phyloP scores from a whole-genome alignment of 306 rosid species.

The apple (Malus domestica) region DNA sequence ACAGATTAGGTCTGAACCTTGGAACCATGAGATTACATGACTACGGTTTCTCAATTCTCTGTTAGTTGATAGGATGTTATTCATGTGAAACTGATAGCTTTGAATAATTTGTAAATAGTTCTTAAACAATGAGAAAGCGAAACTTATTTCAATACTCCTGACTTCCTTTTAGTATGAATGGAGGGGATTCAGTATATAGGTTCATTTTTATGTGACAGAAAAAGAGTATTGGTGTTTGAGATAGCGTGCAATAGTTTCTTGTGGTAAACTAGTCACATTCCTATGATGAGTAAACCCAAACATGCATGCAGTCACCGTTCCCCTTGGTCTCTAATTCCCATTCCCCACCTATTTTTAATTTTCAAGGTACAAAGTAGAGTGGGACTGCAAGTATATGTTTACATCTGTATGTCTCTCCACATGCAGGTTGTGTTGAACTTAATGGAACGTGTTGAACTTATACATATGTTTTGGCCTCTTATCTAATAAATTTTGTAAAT shows the following conservation, averaged over 20 bases:
- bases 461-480: background rate
- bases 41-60: too few species aligned
- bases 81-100: background rate
- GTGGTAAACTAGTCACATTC: background rate
- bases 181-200: background rate
- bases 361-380: background rate
- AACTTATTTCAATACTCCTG: too few species aligned
- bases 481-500: background rate
- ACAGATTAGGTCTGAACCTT: background rate
- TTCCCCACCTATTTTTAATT: too few species aligned
- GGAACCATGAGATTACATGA: background rate
- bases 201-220: background rate
- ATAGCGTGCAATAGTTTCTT: background rate
- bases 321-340: background rate
- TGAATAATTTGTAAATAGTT: too few species aligned
- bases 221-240: background rate
- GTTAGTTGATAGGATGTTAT: background rate
- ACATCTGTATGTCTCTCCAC: background rate
- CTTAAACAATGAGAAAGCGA: too few species aligned
- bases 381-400: background rate
- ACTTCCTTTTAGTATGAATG: background rate
- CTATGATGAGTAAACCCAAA: background rate
- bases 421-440: background rate
- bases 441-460: background rate
- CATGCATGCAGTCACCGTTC: background rate